phyloP scores from a whole-genome alignment of 2,329 filamentous ascomycete species.

The Diaporthe eres region DNA sequence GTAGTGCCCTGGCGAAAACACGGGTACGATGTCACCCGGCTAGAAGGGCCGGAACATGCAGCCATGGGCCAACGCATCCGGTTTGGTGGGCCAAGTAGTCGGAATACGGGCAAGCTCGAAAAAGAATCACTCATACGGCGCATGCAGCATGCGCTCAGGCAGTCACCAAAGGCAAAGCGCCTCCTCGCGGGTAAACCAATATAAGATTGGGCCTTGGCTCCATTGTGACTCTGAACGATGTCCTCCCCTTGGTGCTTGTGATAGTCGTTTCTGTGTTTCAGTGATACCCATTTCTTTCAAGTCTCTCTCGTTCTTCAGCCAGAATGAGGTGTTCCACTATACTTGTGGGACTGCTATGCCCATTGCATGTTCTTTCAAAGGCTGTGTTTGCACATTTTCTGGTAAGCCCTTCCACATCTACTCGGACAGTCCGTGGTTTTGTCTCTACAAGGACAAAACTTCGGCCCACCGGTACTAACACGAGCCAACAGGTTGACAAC shows the following conservation, averaged over 20 bases:
- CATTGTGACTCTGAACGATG: not conserved
- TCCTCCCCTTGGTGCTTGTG: not conserved
- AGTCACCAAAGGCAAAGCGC: constrained; percentile 2
- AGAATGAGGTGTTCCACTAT: constrained; percentile 27
- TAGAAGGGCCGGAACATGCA: constrained; percentile 23
- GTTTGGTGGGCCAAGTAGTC: constrained; percentile 19
- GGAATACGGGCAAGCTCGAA: constrained; percentile 25
- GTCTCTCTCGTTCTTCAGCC: not conserved
- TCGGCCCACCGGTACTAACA: not conserved
- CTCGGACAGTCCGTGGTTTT: not conserved
- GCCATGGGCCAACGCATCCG: constrained; percentile 13
- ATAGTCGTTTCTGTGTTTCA: not conserved
- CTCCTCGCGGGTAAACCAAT: not conserved
- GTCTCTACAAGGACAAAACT: not conserved
- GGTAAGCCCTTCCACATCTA: not conserved
- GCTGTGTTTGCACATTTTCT: constrained; percentile 23
- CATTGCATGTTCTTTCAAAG: constrained; percentile 11
- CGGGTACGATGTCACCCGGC: constrained; percentile 10
- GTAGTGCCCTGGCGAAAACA: not conserved
- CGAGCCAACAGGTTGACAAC: constrained; percentile 46
- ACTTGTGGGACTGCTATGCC: constrained; percentile 16
- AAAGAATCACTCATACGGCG: not conserved
- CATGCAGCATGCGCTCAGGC: constrained; percentile 16
- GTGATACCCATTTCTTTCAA: constrained; percentile 18
- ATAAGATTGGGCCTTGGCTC: constrained; percentile 3